phyloP scores from a whole-genome alignment of 2,329 filamentous ascomycete genomes.

The Leptodontidium sp. region DNA sequence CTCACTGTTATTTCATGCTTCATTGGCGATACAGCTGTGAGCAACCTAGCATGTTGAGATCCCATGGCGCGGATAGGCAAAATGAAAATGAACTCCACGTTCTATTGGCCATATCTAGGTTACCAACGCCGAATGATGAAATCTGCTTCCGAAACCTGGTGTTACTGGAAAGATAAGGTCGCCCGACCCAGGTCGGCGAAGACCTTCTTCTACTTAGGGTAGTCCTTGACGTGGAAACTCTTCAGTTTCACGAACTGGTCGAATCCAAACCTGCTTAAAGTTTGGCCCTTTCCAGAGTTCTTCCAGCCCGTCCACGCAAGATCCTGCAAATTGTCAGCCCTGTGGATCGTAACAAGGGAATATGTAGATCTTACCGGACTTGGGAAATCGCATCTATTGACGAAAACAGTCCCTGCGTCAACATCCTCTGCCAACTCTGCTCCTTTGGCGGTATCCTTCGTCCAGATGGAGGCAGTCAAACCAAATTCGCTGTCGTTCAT shows the following conservation, averaged over 20 bases:
- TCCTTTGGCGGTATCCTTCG: slow-evolving; percentile 80
- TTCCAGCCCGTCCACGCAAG: slow-evolving; percentile 99
- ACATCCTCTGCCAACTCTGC: slow-evolving; percentile 81
- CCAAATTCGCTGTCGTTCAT: slow-evolving; percentile 98
- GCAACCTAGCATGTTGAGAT: slow-evolving; percentile 18
- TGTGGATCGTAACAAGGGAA: slow-evolving; percentile 15
- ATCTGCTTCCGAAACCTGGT: slow-evolving; percentile 27
- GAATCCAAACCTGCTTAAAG: slow-evolving; percentile 88
- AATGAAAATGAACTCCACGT: slow-evolving; percentile 14
- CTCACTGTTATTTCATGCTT: slow-evolving; percentile 11
- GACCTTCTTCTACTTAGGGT: slow-evolving; percentile 57
- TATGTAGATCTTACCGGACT: slow-evolving; percentile 74
- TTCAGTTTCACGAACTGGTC: slow-evolving; percentile 97
- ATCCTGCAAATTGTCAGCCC: slow-evolving; percentile 63
- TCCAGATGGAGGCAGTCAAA: slow-evolving; percentile 97
- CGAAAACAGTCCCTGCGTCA: slow-evolving; percentile 94
- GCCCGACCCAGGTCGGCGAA: slow-evolving; percentile 21
- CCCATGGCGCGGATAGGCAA: slow-evolving; percentile 5
- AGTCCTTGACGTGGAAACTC: slow-evolving; percentile 92
- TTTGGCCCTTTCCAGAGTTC: slow-evolving; percentile 92
- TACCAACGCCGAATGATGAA: slow-evolving; percentile 13
- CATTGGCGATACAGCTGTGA: background rate
- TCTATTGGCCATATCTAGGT: slow-evolving; percentile 25
- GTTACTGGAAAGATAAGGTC: slow-evolving; percentile 18
- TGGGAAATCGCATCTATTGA: slow-evolving; percentile 93